A percentile compares a stretch with the other conserved stretches of the same genome.
Evolutionary conservation across 805 yeast species (phyloP).

Genomic region (Saccharomyces eubayanus): DNA sequence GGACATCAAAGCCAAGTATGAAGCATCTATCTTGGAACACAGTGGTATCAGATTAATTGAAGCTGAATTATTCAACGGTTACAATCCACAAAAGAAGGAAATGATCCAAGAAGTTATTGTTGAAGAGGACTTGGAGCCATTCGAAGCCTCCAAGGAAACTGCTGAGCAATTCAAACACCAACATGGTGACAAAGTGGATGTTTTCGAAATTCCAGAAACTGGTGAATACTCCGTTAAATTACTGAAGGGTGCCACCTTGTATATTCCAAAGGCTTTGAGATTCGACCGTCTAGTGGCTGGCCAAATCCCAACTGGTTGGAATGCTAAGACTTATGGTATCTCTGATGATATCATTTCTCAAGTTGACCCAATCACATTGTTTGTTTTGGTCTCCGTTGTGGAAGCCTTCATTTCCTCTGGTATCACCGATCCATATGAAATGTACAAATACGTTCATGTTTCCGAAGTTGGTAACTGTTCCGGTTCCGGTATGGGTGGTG

Average conservation of each 20-base stretch:
- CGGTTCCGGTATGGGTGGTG: constrained; percentile 99
- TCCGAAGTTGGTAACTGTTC: constrained; percentile 99
- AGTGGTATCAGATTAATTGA: constrained; percentile 95
- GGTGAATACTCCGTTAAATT: constrained; percentile 89
- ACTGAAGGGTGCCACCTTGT: constrained; percentile 86
- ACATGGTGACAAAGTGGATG: constrained; percentile 90
- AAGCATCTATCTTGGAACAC: constrained; percentile 79
- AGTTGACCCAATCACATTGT: constrained; percentile 94
- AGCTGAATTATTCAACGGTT: constrained; percentile 89
- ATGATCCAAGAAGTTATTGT: constrained; percentile 91
- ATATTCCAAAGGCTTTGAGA: constrained; percentile 70
- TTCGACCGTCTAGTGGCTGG: constrained; percentile 61
- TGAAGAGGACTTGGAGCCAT: constrained; percentile 93
- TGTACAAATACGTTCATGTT: constrained; percentile 95
- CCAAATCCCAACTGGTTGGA: constrained; percentile 98
- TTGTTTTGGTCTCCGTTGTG: constrained; percentile 84
- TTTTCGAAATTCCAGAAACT: constrained; percentile 76
- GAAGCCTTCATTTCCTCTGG: constrained; percentile 93
- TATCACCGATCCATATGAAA: constrained; percentile 96
- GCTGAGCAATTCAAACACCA: constrained; percentile 90
- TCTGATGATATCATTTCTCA: constrained; percentile 86
- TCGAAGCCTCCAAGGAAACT: constrained; percentile 89
- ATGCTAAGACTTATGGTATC: constrained; percentile 90
- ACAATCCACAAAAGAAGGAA: constrained; percentile 89
- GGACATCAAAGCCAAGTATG: constrained; percentile 88